A percentile compares a stretch with the other conserved stretches of the same genome.
phyloP scores from a whole-genome alignment of 2,329 filamentous ascomycete genomes.

The Ramularia endophylla region DNA sequence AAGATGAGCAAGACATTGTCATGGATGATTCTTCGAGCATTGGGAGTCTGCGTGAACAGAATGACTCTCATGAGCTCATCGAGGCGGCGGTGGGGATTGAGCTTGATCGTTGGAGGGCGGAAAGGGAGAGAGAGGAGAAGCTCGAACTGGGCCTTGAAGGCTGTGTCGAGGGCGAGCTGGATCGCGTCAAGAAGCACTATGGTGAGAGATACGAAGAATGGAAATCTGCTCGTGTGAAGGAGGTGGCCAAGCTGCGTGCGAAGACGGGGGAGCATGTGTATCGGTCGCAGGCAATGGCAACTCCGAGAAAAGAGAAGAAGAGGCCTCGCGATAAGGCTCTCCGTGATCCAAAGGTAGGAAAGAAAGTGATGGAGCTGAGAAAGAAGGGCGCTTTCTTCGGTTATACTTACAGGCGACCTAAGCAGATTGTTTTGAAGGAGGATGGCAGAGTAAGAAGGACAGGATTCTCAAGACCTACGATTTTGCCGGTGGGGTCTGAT shows the following conservation, averaged over 20 bases:
- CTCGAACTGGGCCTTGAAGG: conserved; percentile 26
- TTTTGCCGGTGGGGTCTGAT: conserved; percentile 18
- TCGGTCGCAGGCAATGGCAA: not conserved
- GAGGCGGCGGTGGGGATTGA: not conserved
- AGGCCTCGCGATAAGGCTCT: conserved; percentile 79
- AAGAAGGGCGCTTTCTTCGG: conserved; percentile 82
- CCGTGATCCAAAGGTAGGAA: conserved; percentile 62
- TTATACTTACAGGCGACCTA: conserved; percentile 67
- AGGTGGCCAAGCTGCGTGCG: conserved; percentile 20
- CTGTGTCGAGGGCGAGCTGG: conserved; percentile 25
- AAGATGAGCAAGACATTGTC: conserved; percentile 66
- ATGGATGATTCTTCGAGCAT: conserved; percentile 29
- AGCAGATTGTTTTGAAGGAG: conserved; percentile 19
- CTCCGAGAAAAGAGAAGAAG: conserved; percentile 59
- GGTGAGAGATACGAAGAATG: conserved; percentile 26
- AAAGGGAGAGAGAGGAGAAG: conserved; percentile 24
- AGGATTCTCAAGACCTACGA: conserved; percentile 18
- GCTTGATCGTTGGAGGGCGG: conserved; percentile 18
- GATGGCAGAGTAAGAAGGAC: conserved; percentile 10
- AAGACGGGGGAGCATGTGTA: conserved; percentile 11
- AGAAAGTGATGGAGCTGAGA: conserved; percentile 68
- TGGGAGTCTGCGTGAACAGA: conserved; percentile 13
- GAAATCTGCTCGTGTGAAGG: conserved; percentile 23
- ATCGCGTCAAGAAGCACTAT: conserved; percentile 27
- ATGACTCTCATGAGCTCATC: not conserved